Evolutionary conservation across 139 green algal genomes (phyloP).

Genomic region (Pycnococcus provasolii): DNA sequence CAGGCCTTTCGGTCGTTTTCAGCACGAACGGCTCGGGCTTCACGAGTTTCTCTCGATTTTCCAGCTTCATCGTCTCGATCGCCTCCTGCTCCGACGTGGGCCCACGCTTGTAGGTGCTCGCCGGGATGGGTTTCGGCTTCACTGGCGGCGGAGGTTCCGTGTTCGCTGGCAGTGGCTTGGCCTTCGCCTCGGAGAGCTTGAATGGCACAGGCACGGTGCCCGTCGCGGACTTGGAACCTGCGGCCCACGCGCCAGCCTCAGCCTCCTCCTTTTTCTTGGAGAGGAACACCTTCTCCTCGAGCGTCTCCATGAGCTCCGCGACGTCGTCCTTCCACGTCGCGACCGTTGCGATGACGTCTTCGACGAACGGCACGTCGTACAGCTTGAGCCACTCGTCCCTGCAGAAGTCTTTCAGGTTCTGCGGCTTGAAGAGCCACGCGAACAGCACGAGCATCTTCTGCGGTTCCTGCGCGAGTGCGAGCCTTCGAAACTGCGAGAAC

Average conservation of each 20-base stretch:
- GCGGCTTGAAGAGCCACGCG: constrained; percentile 48
- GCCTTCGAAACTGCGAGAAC: constrained; percentile 30
- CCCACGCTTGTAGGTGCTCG: constrained; percentile 20
- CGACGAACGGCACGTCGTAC: constrained; percentile 46
- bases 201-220: constrained; percentile 46
- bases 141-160: constrained; percentile 31
- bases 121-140: constrained; percentile 12
- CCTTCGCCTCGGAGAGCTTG: constrained; percentile 47
- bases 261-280: constrained; percentile 24
- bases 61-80: constrained; percentile 35
- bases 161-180: constrained; percentile 47
- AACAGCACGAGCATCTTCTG: constrained; percentile 64
- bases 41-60: constrained; percentile 26
- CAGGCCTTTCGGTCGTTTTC: constrained; percentile 45
- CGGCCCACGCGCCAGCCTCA: neutral
- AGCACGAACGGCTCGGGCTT: constrained; percentile 43
- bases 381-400: constrained; percentile 63
- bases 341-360: constrained; percentile 27
- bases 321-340: constrained; percentile 33
- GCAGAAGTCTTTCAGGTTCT: constrained; percentile 37
- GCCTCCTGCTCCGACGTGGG: constrained; percentile 52
- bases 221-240: neutral
- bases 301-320: constrained; percentile 31
- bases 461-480: constrained; percentile 46
- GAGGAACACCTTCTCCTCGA: constrained; percentile 47